Percentiles rank a stretch among this genome's conserved stretches.
Evolutionary conservation across 2,329 filamentous ascomycete genomes (phyloP).

Genomic region (Aspergillus clavatus): DNA sequence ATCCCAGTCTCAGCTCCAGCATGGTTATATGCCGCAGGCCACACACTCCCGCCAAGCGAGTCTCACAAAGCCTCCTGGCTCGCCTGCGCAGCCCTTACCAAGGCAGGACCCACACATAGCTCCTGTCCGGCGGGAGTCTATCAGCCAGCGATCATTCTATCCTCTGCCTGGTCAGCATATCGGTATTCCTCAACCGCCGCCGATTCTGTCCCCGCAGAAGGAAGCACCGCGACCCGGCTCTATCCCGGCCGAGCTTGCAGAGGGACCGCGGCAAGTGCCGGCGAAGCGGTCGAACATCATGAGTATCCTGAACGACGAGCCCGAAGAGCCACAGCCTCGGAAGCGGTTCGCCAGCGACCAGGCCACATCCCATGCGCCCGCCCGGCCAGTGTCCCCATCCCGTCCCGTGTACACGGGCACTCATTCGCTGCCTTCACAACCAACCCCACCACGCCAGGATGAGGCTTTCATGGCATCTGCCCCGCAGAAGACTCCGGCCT

Average conservation of each 20-base stretch:
- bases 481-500: slow-evolving; percentile 25
- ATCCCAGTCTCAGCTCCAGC: slow-evolving; percentile 22
- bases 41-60: slow-evolving; percentile 37
- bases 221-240: slow-evolving; percentile 32
- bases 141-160: slow-evolving; percentile 33
- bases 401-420: slow-evolving; percentile 25
- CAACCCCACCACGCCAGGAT: slow-evolving; percentile 22
- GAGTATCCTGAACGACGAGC: slow-evolving; percentile 46
- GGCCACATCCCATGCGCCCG: slow-evolving; percentile 17
- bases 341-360: slow-evolving; percentile 44
- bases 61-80: slow-evolving; percentile 32
- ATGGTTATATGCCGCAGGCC: slow-evolving; percentile 21
- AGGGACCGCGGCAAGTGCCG: slow-evolving; percentile 39
- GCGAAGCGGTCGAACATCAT: slow-evolving; percentile 49
- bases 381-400: slow-evolving; percentile 17
- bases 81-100: slow-evolving; percentile 26
- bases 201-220: slow-evolving; percentile 33
- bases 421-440: slow-evolving; percentile 20
- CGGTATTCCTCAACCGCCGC: slow-evolving; percentile 25
- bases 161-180: slow-evolving; percentile 23
- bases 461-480: slow-evolving; percentile 18
- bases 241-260: slow-evolving; percentile 28
- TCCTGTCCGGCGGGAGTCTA: slow-evolving; percentile 33
- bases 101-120: slow-evolving; percentile 31
- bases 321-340: slow-evolving; percentile 43